Conservation (phyloP, 2,329 filamentous ascomycete species). For the Aureobasidium musti region DNA sequence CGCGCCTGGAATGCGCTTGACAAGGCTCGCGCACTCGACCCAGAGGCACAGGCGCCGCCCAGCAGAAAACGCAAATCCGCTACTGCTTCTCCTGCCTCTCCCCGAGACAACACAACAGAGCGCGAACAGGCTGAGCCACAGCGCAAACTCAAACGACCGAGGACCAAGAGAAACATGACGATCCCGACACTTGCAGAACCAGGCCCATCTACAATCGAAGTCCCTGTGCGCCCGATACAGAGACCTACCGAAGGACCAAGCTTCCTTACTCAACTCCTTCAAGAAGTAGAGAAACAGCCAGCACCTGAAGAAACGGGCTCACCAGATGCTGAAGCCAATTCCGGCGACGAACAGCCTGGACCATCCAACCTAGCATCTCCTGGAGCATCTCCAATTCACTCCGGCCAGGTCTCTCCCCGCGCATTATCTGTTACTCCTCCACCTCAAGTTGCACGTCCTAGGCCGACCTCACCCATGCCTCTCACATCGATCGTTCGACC, state of each 20-base stretch:
- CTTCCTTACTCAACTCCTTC: conserved; percentile 82
- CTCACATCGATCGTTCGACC: conserved; percentile 72
- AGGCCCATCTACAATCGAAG: conserved; percentile 34
- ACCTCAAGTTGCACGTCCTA: conserved; percentile 57
- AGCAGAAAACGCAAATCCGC: conserved; percentile 75
- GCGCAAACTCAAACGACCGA: conserved; percentile 82
- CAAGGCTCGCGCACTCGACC: conserved; percentile 70
- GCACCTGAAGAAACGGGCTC: conserved; percentile 44
- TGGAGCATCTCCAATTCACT: conserved; percentile 64
- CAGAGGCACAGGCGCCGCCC: conserved; percentile 45
- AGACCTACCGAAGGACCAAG: conserved; percentile 56
- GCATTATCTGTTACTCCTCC: conserved; percentile 70
- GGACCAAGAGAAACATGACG: conserved; percentile 67
- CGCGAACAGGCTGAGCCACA: conserved; percentile 63
- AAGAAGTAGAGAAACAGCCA: conserved; percentile 72
- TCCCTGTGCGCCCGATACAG: conserved; percentile 33
- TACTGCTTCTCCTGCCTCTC: conserved; percentile 69
- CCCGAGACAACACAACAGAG: conserved; percentile 40
- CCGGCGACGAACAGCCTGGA: conserved; percentile 40
- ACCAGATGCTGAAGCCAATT: conserved; percentile 34
- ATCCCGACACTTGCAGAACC: conserved; percentile 43
- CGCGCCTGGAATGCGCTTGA: conserved; percentile 90
- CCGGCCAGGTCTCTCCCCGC: conserved; percentile 66
- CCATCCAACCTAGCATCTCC: conserved; percentile 61
- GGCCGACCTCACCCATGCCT: conserved; percentile 66